Evolutionary conservation across 192 early-diverging fungal genomes (phyloP), one percentile per base, ranked within the genome.

Genomic region (Dimargaris verticillata): DNA sequence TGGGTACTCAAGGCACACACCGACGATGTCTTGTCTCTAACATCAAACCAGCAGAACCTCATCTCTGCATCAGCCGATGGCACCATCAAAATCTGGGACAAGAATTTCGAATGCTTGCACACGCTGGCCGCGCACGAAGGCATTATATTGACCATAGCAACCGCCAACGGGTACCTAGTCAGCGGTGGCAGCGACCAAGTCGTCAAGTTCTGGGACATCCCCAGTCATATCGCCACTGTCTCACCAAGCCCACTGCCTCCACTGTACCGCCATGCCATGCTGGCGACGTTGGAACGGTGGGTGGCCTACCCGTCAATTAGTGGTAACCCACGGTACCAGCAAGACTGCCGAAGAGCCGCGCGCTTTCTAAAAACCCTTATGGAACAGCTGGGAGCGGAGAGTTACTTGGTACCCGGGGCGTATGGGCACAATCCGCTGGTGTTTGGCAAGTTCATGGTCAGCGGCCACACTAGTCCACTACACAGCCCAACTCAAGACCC

Each of bases 21-120:
- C 69, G 78, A 75, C 61, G 83, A 85, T 68, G 82, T 85, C 18
- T 67, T 82, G 20, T 68, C 83, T 10, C 71, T 88, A 48, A 62
- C 63, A 3, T 54, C 79, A 17, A 53, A 66, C 55, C 63, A 61
- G 28, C 64, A 67, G 24, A 69, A 74, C 42, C 65, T 86, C 33
- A 83, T 74, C 28, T 77, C 80, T 57, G 86, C 75, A 10, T 82
- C 78, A 5, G 82, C 84, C 12, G 84, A 86, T 72, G 84, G 86
- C 44, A 69, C 71, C 44, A 74, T 86, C 15, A 80, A 80, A 58
- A 73, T 80, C 65, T 88, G 86, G 86, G 72, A 69, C 44, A 60
- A 70, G 52, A 80, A 80, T 46, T 83, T 85, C 48, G 72, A 84
- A 66, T 68, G 68, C 2, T 53, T 74, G 49, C 75, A 80, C 26